phyloP scores from a whole-genome alignment of 2,329 filamentous ascomycete species.

The Phyllosticta ampelicida region DNA sequence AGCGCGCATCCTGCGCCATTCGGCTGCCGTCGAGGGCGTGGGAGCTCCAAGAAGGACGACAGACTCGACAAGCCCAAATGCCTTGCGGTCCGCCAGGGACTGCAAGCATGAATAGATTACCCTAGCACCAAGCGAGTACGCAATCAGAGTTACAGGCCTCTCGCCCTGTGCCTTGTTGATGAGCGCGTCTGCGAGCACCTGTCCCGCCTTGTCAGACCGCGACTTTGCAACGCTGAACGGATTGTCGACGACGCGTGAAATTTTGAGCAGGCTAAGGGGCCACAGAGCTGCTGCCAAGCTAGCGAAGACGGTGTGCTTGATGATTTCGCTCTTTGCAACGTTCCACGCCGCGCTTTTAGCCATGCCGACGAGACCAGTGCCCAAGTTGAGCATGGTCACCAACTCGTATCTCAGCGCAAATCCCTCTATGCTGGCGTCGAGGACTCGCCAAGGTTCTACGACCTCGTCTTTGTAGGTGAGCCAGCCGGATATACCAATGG shows the following conservation, averaged over 20 bases:
- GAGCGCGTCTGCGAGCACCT: constrained; percentile 69
- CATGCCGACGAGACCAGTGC: constrained; percentile 64
- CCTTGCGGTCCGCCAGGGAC: constrained; percentile 62
- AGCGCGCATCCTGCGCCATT: constrained; percentile 67
- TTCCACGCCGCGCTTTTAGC: constrained; percentile 74
- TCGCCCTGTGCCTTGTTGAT: constrained; percentile 76
- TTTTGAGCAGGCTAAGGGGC: constrained; percentile 38
- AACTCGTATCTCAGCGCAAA: constrained; percentile 81
- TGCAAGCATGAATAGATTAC: constrained; percentile 76
- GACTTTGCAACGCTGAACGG: constrained; percentile 69
- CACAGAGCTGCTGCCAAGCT: constrained; percentile 38
- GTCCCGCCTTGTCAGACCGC: constrained; percentile 68
- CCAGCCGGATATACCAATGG: constrained; percentile 76
- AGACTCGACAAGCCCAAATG: constrained; percentile 75
- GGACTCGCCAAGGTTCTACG: constrained; percentile 62
- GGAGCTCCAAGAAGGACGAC: constrained; percentile 76
- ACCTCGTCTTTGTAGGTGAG: constrained; percentile 61
- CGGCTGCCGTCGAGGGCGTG: constrained; percentile 56
- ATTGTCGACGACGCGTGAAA: constrained; percentile 58
- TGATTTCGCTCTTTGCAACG: constrained; percentile 61
- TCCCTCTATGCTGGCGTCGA: constrained; percentile 58
- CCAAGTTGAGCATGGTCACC: constrained; percentile 65
- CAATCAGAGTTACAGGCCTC: constrained; percentile 67
- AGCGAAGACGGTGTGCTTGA: constrained; percentile 48
- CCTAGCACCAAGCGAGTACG: constrained; percentile 71